Base-by-base conservation (phyloP, 140 eudicot genomes). In the Senecio squalidus region DNA sequence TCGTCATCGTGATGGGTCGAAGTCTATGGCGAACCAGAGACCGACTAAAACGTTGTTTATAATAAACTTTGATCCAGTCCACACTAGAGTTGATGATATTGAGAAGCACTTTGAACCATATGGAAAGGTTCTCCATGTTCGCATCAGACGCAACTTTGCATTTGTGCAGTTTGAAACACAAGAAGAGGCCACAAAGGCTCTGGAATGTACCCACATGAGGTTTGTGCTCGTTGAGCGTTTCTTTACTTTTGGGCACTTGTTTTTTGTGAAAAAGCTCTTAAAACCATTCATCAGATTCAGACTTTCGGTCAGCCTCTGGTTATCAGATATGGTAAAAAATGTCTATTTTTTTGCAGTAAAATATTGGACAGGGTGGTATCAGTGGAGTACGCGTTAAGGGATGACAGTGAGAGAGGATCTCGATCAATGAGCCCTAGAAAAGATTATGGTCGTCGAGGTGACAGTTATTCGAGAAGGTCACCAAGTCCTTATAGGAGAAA, bases 151-250 rank as follows among this genome's bases (percentile, higher is more conserved):
- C 59, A 86, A 91, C 78, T 91, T 86, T 84, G 96, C 96, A 40
- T 91, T 91, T 77, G 96, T 91, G 74, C 98, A 86, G 68, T 91
- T 86, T 59, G 94, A 86, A 74, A 91, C 89, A 0, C 98, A 83
- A 48, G 98, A 86, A 33, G 96, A 91, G 46, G 96, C 98, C 16
- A 86, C 98, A 13, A 86, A 77, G 62, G 98, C 98, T 34, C 74
- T 91, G 26, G 88, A 91, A 68, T 59, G 84, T 60, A 91, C 96
- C 8, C 90, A 91, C 79, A 83, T 91, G 98, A 91, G 92, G 98
- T 86, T 41, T 26, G 74, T 47, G 7, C 39, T 3, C 62, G 9
- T 31, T 0, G 4, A 8, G 41, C n/a, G 17, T 1, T 34, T n/a
- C 16, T 52, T 13, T 4, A 0, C n/a, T n/a, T n/a, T n/a, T n/a